Conservation (phyloP, 257 asterid genomes). For the Solanum lycopersicoides region DNA sequence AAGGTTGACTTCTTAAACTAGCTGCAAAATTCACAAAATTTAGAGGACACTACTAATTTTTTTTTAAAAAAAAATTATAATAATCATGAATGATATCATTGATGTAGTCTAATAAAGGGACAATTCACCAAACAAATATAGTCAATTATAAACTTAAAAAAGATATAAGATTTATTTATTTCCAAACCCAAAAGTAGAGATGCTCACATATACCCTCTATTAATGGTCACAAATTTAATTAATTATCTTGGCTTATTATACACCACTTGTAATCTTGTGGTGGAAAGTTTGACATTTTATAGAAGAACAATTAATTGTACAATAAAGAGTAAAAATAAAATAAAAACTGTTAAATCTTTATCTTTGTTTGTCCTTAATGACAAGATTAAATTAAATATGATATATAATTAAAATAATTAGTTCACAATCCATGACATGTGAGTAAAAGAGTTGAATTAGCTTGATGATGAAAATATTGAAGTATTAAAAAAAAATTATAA, state of each 20-base stretch:
- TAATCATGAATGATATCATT: not conserved
- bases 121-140: not conserved
- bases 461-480: not conserved
- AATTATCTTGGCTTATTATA: not conserved
- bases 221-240: not conserved
- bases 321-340: not conserved
- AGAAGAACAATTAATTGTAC: not conserved
- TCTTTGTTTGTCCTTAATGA: not conserved
- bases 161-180: not conserved
- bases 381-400: not conserved
- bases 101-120: not conserved
- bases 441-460: not conserved
- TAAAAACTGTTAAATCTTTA: not conserved
- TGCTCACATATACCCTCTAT: not conserved
- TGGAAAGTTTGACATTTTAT: not conserved
- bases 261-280: not conserved
- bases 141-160: not conserved
- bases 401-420: not conserved
- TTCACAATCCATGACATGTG: not conserved
- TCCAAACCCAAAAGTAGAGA: not conserved
- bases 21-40: too few species aligned
- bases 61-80: too few species aligned
- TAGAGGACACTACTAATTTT: not conserved
- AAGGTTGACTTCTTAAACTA: not conserved
- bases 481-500: not conserved